Conservation (phyloP, 73 alveolate genomes). For the Durusdinium trenchii region DNA sequence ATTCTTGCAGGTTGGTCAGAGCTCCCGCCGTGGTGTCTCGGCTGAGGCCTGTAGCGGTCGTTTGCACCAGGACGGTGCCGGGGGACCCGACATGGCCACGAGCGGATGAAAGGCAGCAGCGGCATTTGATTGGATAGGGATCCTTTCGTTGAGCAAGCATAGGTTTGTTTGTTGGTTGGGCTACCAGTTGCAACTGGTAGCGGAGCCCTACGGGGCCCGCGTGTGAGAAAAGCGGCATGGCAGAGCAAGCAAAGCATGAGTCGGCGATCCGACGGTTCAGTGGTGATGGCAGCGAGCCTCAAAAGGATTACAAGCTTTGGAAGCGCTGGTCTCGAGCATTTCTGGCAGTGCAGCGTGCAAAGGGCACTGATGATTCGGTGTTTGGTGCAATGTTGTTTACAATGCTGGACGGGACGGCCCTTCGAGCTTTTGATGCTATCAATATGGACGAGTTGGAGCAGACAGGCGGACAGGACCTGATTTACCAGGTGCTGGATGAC, state of each 20-base stretch:
- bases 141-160: not conserved
- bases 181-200: not conserved
- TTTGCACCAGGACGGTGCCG: no score
- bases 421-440: not conserved
- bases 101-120: no score
- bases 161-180: not conserved
- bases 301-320: not conserved
- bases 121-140: no score
- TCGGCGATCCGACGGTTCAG: not conserved
- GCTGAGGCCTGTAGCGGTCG: no score
- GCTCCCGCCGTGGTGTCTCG: no score
- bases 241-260: not conserved
- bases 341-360: not conserved
- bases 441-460: slow-evolving; percentile 7
- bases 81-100: no score
- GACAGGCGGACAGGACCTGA: not conserved
- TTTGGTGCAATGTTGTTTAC: not conserved
- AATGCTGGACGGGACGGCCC: not conserved
- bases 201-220: not conserved
- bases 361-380: not conserved
- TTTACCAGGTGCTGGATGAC: not conserved
- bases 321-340: not conserved
- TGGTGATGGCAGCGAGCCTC: not conserved
- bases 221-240: not conserved
- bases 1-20: no score